Base-by-base conservation (phyloP, 352 stramenopile species). In the Pythium vanterpoolii region DNA sequence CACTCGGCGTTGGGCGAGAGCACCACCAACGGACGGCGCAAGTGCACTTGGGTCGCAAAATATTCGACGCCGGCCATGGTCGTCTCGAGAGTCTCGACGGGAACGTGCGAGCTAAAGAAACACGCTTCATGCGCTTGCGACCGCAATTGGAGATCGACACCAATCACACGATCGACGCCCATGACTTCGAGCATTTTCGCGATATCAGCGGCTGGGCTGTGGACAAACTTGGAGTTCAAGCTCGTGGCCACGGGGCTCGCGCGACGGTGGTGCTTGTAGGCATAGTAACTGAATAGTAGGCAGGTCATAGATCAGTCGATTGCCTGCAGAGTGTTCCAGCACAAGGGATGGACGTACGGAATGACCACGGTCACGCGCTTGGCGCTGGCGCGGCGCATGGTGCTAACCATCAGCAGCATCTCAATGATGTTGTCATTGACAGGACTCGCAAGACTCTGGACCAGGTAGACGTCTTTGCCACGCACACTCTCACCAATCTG, bases 381-480 rank as follows among this genome's bases (percentile, higher is more conserved):
- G 60, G 93, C 93, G 45, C 87, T 97, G 9, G 93, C 92, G 54
- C 93, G 83, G 39, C 91, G 86, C 77, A 96, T 93, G 36, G 91
- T 96, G 63, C 88, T 97, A 44, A 98, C 86, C 88, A 98, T 98
- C 31, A 98, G 79, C 59, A 98, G 68, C 60, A 98, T 72, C 72
- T 98, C 93, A 51, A 98, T 96, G 47, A 98, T 85, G 70, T 96
- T 96, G 64, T 98, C 93, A 63, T 98, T 98, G 48, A 98, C 91
- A 14, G 93, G 93, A 47, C 76, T 90, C 33, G 87, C 81, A 24
- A 96, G 86, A 62, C 87, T 96, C 79, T 98, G 93, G 53, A 98
- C 86, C 38, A 98, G 73, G 72, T 98, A 98, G 45, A 98, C 91
- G 66, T 98, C 93, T 74, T 97, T 97, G 39, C 92, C 90, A 38